A percentile compares a stretch with the other conserved stretches of the same genome.
These are phyloP conservation scores for Trametes cingulata DNA, from an alignment of 768 basidiomycete genomes.

Conservation along the genomic window DNA sequence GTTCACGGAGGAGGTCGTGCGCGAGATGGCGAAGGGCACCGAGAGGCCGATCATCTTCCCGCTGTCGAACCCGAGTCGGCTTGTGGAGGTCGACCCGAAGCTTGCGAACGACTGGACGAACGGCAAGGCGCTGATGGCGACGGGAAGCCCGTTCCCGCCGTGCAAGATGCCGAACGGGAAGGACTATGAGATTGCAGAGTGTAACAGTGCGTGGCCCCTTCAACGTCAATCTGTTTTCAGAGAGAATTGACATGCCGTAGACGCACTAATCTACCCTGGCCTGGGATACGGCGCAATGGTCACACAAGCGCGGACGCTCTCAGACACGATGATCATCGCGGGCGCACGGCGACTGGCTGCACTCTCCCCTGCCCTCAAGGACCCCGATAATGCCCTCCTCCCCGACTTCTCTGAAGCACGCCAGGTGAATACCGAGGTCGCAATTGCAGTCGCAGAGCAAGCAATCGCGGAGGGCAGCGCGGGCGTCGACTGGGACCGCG, in stretches of 20 bases:
- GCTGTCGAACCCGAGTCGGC: constrained; percentile 75
- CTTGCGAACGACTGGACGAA: constrained; percentile 78
- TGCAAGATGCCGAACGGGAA: constrained; percentile 67
- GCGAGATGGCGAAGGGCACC: constrained; percentile 64
- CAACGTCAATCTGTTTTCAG: not conserved
- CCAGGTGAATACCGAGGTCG: constrained; percentile 76
- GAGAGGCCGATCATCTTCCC: constrained; percentile 84
- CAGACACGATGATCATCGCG: constrained; percentile 87
- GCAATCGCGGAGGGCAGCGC: constrained; percentile 74
- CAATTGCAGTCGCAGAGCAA: constrained; percentile 76
- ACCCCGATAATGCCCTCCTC: constrained; percentile 70
- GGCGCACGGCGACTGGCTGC: constrained; percentile 74
- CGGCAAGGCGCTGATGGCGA: constrained; percentile 78
- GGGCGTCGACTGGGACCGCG: constrained; percentile 56
- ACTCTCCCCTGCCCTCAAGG: constrained; percentile 71
- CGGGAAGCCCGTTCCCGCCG: constrained; percentile 81
- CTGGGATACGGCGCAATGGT: constrained; percentile 82
- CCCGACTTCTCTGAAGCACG: constrained; percentile 79
- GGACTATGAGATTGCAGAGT: constrained; percentile 70
- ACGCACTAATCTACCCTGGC: constrained; percentile 83
- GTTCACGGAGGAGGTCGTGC: constrained; percentile 73
- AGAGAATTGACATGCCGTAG: constrained; percentile 28
- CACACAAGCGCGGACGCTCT: constrained; percentile 59
- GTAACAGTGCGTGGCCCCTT: constrained; percentile 51
- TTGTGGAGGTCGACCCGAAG: constrained; percentile 74